These are phyloP conservation scores for Talaromyces sp. DNA, from an alignment of 2,329 filamentous ascomycete species.

Conservation along the genomic window DNA sequence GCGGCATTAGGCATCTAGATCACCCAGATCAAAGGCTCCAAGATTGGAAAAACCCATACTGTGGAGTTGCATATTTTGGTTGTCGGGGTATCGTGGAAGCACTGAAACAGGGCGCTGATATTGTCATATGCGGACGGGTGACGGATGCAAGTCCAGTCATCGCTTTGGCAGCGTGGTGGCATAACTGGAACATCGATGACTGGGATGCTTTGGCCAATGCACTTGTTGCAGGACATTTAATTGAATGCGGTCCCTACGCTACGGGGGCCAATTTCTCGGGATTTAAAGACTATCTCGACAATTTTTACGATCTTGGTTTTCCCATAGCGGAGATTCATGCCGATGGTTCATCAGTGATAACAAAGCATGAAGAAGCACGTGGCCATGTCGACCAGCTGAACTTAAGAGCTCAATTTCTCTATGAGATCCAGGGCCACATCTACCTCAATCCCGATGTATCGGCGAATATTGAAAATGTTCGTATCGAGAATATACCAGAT, in stretches of 20 bases:
- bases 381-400: slow-evolving; percentile 29
- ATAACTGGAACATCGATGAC: slow-evolving; percentile 23
- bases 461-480: slow-evolving; percentile 32
- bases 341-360: background rate
- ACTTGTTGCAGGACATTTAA: slow-evolving; percentile 21
- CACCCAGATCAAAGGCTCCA: background rate
- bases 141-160: slow-evolving; percentile 32
- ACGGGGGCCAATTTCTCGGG: slow-evolving; percentile 21
- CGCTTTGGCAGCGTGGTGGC: slow-evolving; percentile 25
- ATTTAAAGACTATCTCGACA: slow-evolving; percentile 22
- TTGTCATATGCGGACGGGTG: slow-evolving; percentile 39
- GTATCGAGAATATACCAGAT: background rate
- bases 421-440: slow-evolving; percentile 41
- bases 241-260: slow-evolving; percentile 24
- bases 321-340: background rate
- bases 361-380: background rate
- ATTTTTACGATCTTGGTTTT: slow-evolving; percentile 1
- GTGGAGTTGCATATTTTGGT: background rate
- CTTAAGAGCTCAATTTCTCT: slow-evolving; percentile 41
- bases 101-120: slow-evolving; percentile 33
- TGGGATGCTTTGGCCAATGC: slow-evolving; percentile 24
- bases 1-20: background rate
- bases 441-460: slow-evolving; percentile 48
- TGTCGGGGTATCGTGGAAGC: slow-evolving; percentile 23
- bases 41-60: background rate